Base-by-base conservation (phyloP, 2,329 filamentous ascomycete species). In the Phyllosticta citrichinensis region DNA sequence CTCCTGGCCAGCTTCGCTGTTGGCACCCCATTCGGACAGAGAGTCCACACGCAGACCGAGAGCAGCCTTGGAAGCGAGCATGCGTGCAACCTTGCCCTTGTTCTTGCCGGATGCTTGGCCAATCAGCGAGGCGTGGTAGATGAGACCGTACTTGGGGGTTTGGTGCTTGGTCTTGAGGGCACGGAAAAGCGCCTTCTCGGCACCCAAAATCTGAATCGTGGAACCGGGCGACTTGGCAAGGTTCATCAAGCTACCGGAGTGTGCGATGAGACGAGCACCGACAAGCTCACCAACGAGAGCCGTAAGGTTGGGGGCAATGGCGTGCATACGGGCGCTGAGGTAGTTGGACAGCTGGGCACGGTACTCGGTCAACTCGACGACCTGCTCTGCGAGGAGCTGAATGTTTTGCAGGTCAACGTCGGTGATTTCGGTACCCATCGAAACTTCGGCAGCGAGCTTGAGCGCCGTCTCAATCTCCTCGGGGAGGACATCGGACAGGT, bases 121-220 rank as follows among this genome's bases (percentile, higher is more conserved):
- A 64, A 99, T 94, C 52, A 99, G 84, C 27, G 73, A 75, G 17
- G 74, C 74, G 65, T 76, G 74, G 66, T 75, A 95, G 66, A 99
- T 95, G 54, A 99, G 84, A 58, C 94, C 94, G 71, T 97, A 99
- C 78, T 97, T 99, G 72, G 94, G 94, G 50, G 94, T 99, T 72
- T 97, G 91, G 76, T 97, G 93, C 83, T 99, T 97, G 56, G 94
- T 99, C 85, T 99, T 99, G 65, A 99, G 82, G 20, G 94, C 94
- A 71, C 94, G 87, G 87, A 99, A 99, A 53, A 99, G 85, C 8
- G 94, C 94, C 83, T 99, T 99, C 80, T 99, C 94, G 63, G 94
- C 94, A 80, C 94, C 94, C 61, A 97, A 86, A 71, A 99, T 97
- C 81, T 99, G 94, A 67, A 99, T 91, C 65, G 94, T 99, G 70